Evolutionary conservation across 371 early-diverging fungal species (phyloP).

Genomic region (Mortierella sp.): DNA sequence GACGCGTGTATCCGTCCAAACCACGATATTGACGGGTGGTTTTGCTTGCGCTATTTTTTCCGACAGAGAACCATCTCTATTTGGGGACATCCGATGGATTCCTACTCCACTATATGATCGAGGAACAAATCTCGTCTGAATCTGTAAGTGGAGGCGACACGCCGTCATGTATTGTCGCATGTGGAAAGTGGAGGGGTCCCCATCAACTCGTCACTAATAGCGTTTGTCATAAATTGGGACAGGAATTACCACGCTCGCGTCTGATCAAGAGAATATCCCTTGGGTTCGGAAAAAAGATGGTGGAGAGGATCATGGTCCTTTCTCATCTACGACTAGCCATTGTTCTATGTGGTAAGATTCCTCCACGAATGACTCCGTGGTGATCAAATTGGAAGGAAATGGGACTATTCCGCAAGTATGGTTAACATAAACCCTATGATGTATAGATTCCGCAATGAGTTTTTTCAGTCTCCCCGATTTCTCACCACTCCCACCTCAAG

Average conservation of each 20-base stretch:
- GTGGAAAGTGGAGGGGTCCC: no score
- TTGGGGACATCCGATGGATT: constrained; percentile 82
- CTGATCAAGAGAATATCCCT: constrained; percentile 63
- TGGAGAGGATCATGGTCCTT: constrained; percentile 74
- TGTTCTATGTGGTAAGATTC: constrained; percentile 72
- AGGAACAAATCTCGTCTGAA: constrained; percentile 57
- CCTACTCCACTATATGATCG: constrained; percentile 71
- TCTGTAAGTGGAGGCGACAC: constrained; percentile 28
- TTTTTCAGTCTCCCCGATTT: constrained; percentile 77
- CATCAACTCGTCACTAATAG: no score
- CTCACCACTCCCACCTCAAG: constrained; percentile 60
- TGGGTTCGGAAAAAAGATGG: constrained; percentile 70
- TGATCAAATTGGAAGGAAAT: background rate
- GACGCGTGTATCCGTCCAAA: background rate
- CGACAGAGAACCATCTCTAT: constrained; percentile 65
- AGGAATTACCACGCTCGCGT: constrained; percentile 58
- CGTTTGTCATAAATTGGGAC: no score
- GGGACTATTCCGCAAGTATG: no score
- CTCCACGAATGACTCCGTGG: background rate
- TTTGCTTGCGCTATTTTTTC: background rate
- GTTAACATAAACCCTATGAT: no score
- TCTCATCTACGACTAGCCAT: constrained; percentile 78
- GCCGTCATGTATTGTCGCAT: no score
- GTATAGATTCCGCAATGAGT: constrained; percentile 67
- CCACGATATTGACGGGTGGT: background rate